A percentile compares a stretch with the other conserved stretches of the same genome.
Evolutionary conservation across 2,329 filamentous ascomycete genomes (phyloP).

Genomic region (Neofusicoccum cordaticola): DNA sequence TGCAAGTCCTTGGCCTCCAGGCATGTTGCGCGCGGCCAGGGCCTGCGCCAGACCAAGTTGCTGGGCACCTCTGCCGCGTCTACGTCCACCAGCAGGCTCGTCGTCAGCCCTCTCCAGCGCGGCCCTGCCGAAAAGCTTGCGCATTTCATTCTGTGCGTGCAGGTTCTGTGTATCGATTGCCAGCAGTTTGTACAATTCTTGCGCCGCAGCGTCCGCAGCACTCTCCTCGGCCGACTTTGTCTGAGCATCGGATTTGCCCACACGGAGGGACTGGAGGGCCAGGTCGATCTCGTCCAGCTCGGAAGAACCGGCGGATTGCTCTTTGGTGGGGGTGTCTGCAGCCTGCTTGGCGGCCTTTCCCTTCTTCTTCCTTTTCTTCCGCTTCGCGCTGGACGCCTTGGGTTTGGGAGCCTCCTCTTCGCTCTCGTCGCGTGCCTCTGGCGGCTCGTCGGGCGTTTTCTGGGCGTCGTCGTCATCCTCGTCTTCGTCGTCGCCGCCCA

Average conservation of each 20-base stretch:
- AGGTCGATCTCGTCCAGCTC: conserved; percentile 64
- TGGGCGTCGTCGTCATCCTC: conserved; percentile 35
- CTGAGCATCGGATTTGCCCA: conserved; percentile 16
- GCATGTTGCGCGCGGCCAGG: conserved; percentile 54
- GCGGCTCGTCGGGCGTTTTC: conserved; percentile 22
- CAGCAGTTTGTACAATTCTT: conserved; percentile 54
- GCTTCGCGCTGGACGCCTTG: conserved; percentile 34
- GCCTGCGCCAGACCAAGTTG: conserved; percentile 59
- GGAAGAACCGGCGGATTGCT: conserved; percentile 35
- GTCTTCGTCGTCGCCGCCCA: conserved; percentile 41
- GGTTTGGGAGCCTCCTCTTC: conserved; percentile 25
- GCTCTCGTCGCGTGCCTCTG: conserved; percentile 19
- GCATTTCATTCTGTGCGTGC: conserved; percentile 90
- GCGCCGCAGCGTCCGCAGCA: conserved; percentile 37
- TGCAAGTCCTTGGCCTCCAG: conserved; percentile 62
- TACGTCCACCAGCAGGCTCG: conserved; percentile 47
- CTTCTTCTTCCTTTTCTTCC: conserved; percentile 61
- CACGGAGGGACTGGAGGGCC: conserved; percentile 52
- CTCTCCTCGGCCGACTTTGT: conserved; percentile 28
- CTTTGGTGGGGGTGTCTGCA: conserved; percentile 37
- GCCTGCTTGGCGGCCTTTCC: conserved; percentile 36
- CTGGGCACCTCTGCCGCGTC: conserved; percentile 56
- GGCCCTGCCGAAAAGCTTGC: conserved; percentile 65
- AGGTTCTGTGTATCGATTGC: conserved; percentile 69
- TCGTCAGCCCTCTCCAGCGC: conserved; percentile 58